Conservation (phyloP, 371 early-diverging fungal species). For the Mortierella sp. region DNA sequence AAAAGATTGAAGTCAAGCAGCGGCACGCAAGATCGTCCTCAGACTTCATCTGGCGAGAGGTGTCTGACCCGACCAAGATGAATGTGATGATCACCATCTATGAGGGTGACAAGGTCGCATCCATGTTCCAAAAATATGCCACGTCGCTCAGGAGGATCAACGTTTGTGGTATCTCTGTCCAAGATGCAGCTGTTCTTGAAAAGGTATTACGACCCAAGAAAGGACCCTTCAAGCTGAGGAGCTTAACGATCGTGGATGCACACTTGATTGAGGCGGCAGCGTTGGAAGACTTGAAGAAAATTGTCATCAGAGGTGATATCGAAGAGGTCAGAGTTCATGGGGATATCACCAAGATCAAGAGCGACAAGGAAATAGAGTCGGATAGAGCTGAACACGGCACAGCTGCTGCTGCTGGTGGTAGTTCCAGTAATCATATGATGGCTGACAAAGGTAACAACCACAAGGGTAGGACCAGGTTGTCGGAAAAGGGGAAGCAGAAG, state of each 20-base stretch:
- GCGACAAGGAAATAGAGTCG: neutral
- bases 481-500: slow-evolving; percentile 4
- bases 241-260: slow-evolving; percentile 11
- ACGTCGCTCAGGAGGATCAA: slow-evolving; percentile 6
- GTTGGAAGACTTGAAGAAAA: slow-evolving; percentile 35
- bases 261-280: slow-evolving; percentile 17
- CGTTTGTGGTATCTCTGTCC: slow-evolving; percentile 13
- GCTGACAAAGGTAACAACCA: neutral
- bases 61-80: slow-evolving; percentile 32
- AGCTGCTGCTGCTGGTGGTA: neutral
- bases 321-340: neutral
- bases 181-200: slow-evolving; percentile 29
- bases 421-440: neutral
- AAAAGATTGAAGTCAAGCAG: slow-evolving; percentile 21
- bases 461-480: neutral
- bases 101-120: slow-evolving; percentile 34
- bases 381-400: neutral
- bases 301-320: slow-evolving; percentile 17
- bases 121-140: slow-evolving; percentile 37
- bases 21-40: slow-evolving; percentile 13
- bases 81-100: slow-evolving; percentile 11
- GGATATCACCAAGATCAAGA: neutral
- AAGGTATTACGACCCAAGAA: slow-evolving; percentile 34
- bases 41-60: slow-evolving; percentile 18
- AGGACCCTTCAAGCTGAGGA: slow-evolving; percentile 27